phyloP scores from a whole-genome alignment of 73 alveolate genomes.

The Paramecium pentaurelia region DNA sequence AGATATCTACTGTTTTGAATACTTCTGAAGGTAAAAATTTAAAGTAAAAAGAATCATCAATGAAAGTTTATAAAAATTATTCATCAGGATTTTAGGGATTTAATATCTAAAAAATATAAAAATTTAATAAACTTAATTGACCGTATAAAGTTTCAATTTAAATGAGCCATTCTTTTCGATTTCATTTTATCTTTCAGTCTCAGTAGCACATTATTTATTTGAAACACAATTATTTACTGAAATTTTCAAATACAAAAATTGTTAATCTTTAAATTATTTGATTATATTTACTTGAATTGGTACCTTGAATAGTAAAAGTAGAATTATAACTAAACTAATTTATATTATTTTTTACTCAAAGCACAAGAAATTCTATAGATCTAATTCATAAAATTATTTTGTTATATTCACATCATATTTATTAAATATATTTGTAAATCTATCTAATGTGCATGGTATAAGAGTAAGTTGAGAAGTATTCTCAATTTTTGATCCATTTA shows the following conservation, averaged over 20 bases:
- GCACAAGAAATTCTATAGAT: background rate
- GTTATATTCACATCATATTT: background rate
- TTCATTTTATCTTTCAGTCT: background rate
- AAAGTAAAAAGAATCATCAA: background rate
- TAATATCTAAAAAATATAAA: background rate
- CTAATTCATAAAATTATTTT: background rate
- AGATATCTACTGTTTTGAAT: background rate
- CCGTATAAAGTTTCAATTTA: background rate
- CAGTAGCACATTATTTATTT: background rate
- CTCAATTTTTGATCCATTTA: background rate
- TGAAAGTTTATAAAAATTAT: background rate
- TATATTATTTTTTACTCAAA: background rate
- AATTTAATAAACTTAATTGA: background rate
- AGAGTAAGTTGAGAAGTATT: background rate
- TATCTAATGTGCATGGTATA: slow-evolving; percentile 2
- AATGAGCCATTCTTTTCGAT: background rate
- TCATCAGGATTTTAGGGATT: background rate
- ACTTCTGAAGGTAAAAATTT: background rate
- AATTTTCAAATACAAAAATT: background rate
- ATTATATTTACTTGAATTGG: background rate
- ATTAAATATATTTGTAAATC: background rate
- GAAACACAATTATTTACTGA: background rate
- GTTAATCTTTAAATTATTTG: background rate
- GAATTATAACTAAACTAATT: background rate
- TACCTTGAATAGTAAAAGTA: background rate